A percentile compares a stretch with the other conserved stretches of the same genome.
Conservation (phyloP, 73 alveolate species). For the Vitrella brassicaformis region DNA sequence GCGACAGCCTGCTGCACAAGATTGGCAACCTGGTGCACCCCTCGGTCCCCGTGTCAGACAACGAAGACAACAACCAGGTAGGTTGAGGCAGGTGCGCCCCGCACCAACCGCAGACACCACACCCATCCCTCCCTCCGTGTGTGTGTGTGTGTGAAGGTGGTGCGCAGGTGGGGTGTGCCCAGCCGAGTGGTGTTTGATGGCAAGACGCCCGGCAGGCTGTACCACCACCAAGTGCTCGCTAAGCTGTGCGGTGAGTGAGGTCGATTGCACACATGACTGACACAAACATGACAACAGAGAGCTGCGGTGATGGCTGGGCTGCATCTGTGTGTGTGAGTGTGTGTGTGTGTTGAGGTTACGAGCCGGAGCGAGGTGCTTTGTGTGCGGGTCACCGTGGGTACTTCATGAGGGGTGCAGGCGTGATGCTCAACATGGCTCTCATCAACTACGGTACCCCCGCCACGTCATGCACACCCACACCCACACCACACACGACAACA, state of each 20-base stretch:
- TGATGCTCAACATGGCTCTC: conserved; percentile 90
- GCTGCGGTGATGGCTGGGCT: too few relatives aligned
- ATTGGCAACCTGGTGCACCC: neutral
- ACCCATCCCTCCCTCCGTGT: too few relatives aligned
- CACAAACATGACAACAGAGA: too few relatives aligned
- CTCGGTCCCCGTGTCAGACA: neutral
- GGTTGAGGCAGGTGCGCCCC: neutral
- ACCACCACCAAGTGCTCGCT: neutral
- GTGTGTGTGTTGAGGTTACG: conserved; percentile 49
- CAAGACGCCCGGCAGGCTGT: neutral
- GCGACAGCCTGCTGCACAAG: neutral
- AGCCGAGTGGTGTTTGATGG: neutral
- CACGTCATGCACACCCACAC: neutral
- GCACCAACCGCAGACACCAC: too few relatives aligned
- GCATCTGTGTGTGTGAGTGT: too few relatives aligned
- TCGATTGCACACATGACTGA: too few relatives aligned
- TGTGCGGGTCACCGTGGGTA: conserved; percentile 97
- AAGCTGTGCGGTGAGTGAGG: neutral
- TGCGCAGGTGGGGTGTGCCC: neutral
- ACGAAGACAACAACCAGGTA: neutral
- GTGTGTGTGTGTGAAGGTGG: neutral
- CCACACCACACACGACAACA: too few relatives aligned
- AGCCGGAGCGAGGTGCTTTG: conserved; percentile 73
- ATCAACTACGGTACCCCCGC: conserved; percentile 66
- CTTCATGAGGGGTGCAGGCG: conserved; percentile 89